These are phyloP conservation scores for Candida xyloterini DNA, from an alignment of 805 yeast species.

Conservation along the genomic window DNA sequence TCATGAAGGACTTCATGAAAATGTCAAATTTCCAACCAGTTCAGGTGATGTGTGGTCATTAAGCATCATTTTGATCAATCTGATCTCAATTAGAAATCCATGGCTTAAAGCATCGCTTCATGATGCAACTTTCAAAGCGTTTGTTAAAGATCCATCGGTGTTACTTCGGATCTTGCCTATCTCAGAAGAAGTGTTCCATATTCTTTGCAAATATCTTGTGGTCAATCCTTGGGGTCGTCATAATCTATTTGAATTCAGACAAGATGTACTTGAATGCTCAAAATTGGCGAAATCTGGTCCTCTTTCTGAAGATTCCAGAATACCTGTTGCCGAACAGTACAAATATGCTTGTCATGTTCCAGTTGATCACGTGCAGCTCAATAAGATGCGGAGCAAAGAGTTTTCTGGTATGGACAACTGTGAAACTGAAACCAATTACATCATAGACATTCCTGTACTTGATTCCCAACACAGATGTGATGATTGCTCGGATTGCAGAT, in stretches of 20 bases:
- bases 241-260: conserved; percentile 37
- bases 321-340: conserved; percentile 29
- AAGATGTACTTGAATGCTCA: conserved; percentile 34
- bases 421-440: conserved; percentile 30
- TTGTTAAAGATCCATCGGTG: conserved; percentile 51
- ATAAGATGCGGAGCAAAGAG: conserved; percentile 30
- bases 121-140: conserved; percentile 65
- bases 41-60: conserved; percentile 88
- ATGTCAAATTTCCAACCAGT: conserved; percentile 54
- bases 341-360: conserved; percentile 33
- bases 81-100: conserved; percentile 82
- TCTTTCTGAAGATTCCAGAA: conserved; percentile 29
- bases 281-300: conserved; percentile 35
- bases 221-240: conserved; percentile 50
- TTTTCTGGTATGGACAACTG: conserved; percentile 24
- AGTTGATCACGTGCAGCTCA: conserved; percentile 33
- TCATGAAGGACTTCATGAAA: conserved; percentile 26
- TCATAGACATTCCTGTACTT: conserved; percentile 25
- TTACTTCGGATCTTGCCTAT: conserved; percentile 70
- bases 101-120: conserved; percentile 78
- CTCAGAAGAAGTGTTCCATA: conserved; percentile 53
- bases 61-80: conserved; percentile 75
- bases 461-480: conserved; percentile 5
- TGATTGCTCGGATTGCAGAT: conserved; percentile 24
- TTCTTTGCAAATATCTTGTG: conserved; percentile 44